phyloP scores from a whole-genome alignment of 192 early-diverging fungal species.

The Helicostylum pulchrum region DNA sequence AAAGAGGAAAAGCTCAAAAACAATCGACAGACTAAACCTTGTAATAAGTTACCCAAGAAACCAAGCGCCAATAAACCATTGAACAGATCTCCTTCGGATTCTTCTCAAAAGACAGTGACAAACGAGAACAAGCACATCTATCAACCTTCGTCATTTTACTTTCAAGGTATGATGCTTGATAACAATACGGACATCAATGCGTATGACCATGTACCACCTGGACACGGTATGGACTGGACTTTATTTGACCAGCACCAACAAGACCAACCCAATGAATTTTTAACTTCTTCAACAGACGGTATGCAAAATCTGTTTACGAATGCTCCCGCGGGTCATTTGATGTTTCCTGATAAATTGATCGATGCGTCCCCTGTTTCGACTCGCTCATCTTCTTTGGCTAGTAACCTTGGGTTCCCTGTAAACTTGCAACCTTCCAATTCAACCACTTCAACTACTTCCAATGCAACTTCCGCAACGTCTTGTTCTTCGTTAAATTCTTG shows the following conservation, averaged over 20 bases:
- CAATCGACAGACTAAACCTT: background rate
- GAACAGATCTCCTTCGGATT: no score
- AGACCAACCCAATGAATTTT: no score
- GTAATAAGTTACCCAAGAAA: no score
- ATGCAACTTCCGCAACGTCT: slow-evolving; percentile 1
- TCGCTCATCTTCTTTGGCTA: slow-evolving; percentile 1
- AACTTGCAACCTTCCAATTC: slow-evolving; percentile 5
- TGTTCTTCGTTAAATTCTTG: background rate
- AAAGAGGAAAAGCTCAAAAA: background rate
- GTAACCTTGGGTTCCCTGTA: background rate
- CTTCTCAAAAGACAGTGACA: background rate
- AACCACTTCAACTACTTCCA: slow-evolving; percentile 8
- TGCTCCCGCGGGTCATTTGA: background rate
- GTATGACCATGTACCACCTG: background rate
- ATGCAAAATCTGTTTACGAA: no score
- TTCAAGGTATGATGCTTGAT: slow-evolving; percentile 12
- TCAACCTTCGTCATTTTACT: slow-evolving; percentile 3
- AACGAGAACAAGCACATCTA: background rate
- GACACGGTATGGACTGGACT: slow-evolving; percentile 12
- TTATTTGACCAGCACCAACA: background rate
- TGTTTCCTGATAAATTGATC: background rate
- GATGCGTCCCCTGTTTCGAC: background rate
- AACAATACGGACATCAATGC: background rate
- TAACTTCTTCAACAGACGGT: no score
- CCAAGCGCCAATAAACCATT: no score